Base-by-base conservation (phyloP, 169 alveolate species). In the Toxoplasma gondii region DNA sequence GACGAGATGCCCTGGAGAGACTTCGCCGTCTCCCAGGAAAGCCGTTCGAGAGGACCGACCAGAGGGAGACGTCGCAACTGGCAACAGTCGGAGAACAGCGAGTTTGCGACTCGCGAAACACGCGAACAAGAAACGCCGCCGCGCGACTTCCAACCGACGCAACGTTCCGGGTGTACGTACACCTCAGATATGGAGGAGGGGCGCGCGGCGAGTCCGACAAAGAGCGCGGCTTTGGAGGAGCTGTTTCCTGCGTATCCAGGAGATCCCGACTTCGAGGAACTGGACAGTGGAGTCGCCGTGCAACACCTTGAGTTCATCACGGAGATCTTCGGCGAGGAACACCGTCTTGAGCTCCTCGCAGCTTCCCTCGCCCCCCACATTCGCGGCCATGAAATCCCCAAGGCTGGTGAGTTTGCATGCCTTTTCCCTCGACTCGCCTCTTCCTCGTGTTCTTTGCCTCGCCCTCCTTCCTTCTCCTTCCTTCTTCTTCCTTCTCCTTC, bases 301-400 rank as follows among this genome's bases (percentile, higher is more conserved):
- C 74, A 64, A n/a, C 39, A 74, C 53, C 81, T 58, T 24, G 69
- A 88, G n/a, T 64, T 88, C 44, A 84, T 84, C 74, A 49, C 91
- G 16, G 91, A 84, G 4, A 45, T 49, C 44, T 84, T 39, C 45
- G 58, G 16, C 36, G 91, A 84, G 74, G 36, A 24, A 31, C 9
- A 38, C 31, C 69, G 78, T 1, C 44, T 84, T 44, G 91, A 84
- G 74, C 78, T 84, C 43, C 91, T 84, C 45, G 91, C 58, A 2
- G 69, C 91, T 24, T 84, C 91, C 5, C 49, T 84, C 44, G 91
- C 91, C 7, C 91, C 91, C 39, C 44, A 43, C 41, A 84, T 84
- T n/a, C 69, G 38, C 1, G 91, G 91, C 31, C 38, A 49, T 5
- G 64, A 84, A 5, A 45, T 84, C 39, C 29, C 29, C 78, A 84